Evolutionary conservation across 805 yeast genomes (phyloP), one percentile per base, ranked within the genome.

Genomic region (Starmera quercuum): DNA sequence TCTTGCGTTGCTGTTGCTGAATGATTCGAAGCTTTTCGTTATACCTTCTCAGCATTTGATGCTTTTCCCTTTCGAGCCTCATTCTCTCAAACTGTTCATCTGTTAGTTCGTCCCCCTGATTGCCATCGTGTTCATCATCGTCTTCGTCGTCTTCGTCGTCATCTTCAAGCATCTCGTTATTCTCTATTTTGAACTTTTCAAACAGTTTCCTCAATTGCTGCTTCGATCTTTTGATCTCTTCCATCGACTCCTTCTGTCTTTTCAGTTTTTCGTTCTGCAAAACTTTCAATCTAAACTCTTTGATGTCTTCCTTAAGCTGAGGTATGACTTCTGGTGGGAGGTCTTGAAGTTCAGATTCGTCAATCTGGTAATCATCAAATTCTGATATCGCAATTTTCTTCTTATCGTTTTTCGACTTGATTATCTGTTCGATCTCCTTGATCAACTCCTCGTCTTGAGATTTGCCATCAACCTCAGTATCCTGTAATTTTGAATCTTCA

Each of bases 241-340:
- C 58, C 15, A 65, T 55, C 8, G 64, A 47, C 38, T 73, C 75
- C 37, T 59, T 59, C 32, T 66, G 69, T 28, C 80, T 61, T 30
- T 73, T 70, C 30, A 63, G 63, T 34, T 64, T 61, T 36, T 77
- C 83, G 19, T 71, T 54, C 26, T 65, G 65, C 33, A 75, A 47
- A 19, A 77, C 78, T 28, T 65, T 66, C 16, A 75, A 58, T 46
- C 84, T 55, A 47, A 78, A 78, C 39, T 66, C 70, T 37, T 75
- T 61, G 36, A 78, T 68, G 37, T 72, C 75, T 35, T 64, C 63
- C 14, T 63, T 67, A 24, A 77, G 70, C n/a, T 57, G 59, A 15
- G 74, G 78, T 29, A 69, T 52, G 61, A 72, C 58, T 18, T 70
- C 69, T 17, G 56, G 53, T 2, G 84, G 83, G 4, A 78, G 68